Percentiles rank a stretch among this genome's conserved stretches.
These are phyloP conservation scores for Penstemon eatonii DNA, from an alignment of 257 asterid genomes.

Conservation along the genomic window DNA sequence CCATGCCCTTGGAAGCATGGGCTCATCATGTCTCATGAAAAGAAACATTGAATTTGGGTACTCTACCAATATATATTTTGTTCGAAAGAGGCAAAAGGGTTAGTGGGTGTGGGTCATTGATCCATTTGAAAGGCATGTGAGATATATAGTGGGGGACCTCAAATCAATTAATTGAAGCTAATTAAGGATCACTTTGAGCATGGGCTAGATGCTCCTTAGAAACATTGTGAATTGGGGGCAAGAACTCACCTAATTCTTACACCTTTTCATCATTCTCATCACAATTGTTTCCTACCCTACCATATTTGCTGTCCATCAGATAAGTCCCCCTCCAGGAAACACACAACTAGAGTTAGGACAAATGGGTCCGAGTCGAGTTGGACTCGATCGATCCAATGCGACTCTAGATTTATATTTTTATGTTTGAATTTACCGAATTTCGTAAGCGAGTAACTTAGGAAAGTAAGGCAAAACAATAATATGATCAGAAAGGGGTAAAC, in stretches of 20 bases:
- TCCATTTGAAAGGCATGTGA: slow-evolving; percentile 44
- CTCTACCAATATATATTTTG: too few relatives aligned
- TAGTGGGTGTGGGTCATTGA: slow-evolving; percentile 5
- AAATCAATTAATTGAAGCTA: slow-evolving; percentile 13
- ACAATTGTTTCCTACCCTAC: slow-evolving; percentile 42
- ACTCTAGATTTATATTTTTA: too few relatives aligned
- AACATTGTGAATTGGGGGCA: slow-evolving; percentile 43
- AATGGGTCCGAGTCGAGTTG: slow-evolving; percentile 6
- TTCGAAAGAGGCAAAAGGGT: too few relatives aligned
- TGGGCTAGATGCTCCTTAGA: slow-evolving; percentile 33
- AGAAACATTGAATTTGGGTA: slow-evolving; percentile 15
- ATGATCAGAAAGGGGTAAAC: too few relatives aligned
- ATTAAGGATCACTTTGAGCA: slow-evolving; percentile 30
- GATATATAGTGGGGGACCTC: slow-evolving; percentile 25
- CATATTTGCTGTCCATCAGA: slow-evolving; percentile 49
- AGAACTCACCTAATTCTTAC: slow-evolving; percentile 42
- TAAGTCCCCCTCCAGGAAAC: slow-evolving; percentile 71
- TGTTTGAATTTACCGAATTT: too few relatives aligned
- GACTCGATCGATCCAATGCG: background rate
- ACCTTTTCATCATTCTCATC: slow-evolving; percentile 13
- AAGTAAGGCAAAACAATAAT: too few relatives aligned
- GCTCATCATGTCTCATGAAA: slow-evolving; percentile 22
- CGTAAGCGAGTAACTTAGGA: too few relatives aligned
- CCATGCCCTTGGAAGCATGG: slow-evolving; percentile 31
- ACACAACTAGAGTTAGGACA: slow-evolving; percentile 26